These are phyloP conservation scores for Cordyceps cicadae DNA, from an alignment of 2,329 filamentous ascomycete genomes.

Conservation along the genomic window DNA sequence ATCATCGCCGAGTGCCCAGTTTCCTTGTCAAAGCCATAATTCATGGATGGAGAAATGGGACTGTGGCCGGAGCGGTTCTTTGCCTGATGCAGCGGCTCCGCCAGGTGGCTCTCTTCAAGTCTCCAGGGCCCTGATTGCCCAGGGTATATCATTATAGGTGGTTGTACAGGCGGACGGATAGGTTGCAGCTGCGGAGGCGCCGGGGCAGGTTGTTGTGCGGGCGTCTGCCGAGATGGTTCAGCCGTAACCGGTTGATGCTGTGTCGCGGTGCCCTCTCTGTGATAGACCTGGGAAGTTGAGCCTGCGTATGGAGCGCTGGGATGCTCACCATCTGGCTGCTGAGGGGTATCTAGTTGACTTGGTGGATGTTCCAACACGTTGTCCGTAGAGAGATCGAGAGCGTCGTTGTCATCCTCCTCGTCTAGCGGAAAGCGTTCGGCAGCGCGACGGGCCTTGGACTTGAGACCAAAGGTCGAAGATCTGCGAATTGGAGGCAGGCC, in stretches of 20 bases:
- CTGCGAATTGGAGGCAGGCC: constrained; percentile 52
- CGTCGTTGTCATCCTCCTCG: constrained; percentile 21
- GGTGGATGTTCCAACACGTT: neutral
- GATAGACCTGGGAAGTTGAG: neutral
- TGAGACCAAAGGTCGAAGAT: constrained; percentile 46
- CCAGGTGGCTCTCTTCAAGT: constrained; percentile 45
- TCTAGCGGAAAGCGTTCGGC: constrained; percentile 24
- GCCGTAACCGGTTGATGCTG: neutral
- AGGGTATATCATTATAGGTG: constrained; percentile 17
- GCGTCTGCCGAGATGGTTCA: neutral
- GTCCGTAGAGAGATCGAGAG: neutral
- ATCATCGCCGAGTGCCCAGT: constrained; percentile 27
- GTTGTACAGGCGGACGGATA: neutral
- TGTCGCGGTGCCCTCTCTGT: neutral
- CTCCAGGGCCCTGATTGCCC: constrained; percentile 39
- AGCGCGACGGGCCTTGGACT: constrained; percentile 26
- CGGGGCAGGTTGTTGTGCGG: neutral
- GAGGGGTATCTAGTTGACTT: neutral
- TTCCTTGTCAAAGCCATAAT: constrained; percentile 44
- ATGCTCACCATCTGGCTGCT: neutral
- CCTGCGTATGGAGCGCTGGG: neutral
- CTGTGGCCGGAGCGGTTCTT: constrained; percentile 27
- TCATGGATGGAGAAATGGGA: constrained; percentile 20
- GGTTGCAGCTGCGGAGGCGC: neutral
- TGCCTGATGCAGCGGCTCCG: constrained; percentile 37